These are phyloP conservation scores for Wickerhamiella brachini DNA, from an alignment of 805 yeast genomes.

Conservation along the genomic window DNA sequence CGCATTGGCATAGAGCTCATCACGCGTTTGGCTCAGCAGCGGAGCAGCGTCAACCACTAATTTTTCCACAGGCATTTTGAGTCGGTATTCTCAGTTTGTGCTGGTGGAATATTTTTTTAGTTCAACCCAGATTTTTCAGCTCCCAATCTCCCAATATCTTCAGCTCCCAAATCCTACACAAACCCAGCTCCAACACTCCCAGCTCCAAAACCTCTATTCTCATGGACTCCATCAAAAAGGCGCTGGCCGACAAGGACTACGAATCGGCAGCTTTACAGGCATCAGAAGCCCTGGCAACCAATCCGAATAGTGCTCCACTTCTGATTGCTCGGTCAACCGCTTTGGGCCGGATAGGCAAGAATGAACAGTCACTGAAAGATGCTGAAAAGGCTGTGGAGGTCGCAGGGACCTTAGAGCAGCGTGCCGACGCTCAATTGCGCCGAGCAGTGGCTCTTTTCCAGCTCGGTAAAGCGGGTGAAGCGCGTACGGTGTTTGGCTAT, in stretches of 20 bases:
- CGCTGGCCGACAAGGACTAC: slow-evolving; percentile 5
- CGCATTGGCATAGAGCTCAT: slow-evolving; percentile 59
- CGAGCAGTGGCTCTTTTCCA: slow-evolving; percentile 21
- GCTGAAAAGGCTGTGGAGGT: slow-evolving; percentile 17
- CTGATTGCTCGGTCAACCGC: slow-evolving; percentile 14
- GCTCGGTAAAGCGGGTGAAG: slow-evolving; percentile 17
- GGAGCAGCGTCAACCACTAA: slow-evolving; percentile 93
- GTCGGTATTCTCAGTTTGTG: no score
- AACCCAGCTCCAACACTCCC: background rate
- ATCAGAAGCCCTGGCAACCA: slow-evolving; percentile 3
- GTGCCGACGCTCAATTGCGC: slow-evolving; percentile 22
- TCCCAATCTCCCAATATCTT: no score
- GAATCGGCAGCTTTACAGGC: slow-evolving; percentile 7
- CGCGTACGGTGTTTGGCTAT: slow-evolving; percentile 14
- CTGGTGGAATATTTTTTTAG: background rate
- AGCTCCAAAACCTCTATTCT: background rate
- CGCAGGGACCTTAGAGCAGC: slow-evolving; percentile 3
- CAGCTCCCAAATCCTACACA: background rate
- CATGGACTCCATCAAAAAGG: slow-evolving; percentile 5
- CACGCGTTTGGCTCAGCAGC: slow-evolving; percentile 68
- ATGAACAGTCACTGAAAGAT: slow-evolving; percentile 12
- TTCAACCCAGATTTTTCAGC: background rate
- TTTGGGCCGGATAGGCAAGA: slow-evolving; percentile 8
- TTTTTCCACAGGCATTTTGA: slow-evolving; percentile 26
- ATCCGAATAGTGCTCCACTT: slow-evolving; percentile 7